phyloP scores from a whole-genome alignment of 352 stramenopile genomes.

The Globisporangium perplexum region DNA sequence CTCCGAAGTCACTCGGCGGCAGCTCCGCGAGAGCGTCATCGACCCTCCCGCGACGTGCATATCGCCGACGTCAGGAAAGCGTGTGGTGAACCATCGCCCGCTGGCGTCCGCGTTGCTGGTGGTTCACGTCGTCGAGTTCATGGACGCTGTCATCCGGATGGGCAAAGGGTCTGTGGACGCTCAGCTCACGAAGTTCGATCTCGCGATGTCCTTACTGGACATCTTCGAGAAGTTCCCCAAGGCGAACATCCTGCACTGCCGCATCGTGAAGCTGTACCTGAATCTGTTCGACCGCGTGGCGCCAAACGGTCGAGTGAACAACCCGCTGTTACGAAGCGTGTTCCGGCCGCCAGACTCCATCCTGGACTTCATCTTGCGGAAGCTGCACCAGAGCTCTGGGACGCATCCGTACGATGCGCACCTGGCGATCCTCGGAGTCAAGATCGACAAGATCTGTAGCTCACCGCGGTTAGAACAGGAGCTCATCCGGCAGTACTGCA shows the following conservation, averaged over 20 bases:
- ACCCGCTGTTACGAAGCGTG: conserved; percentile 64
- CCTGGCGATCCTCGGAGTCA: conserved; percentile 68
- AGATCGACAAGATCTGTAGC: conserved; percentile 79
- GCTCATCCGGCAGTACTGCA: conserved; percentile 71
- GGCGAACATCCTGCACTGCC: conserved; percentile 69
- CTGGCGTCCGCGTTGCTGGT: conserved; percentile 60
- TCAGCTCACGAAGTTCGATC: conserved; percentile 40
- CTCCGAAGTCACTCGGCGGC: conserved; percentile 5
- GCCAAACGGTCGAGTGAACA: conserved; percentile 60
- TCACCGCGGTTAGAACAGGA: conserved; percentile 68
- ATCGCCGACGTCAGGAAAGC: conserved; percentile 42
- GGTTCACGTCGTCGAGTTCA: conserved; percentile 56
- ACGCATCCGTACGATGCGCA: conserved; percentile 64
- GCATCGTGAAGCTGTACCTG: conserved; percentile 63
- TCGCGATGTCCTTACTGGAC: conserved; percentile 53
- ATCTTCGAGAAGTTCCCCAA: conserved; percentile 71
- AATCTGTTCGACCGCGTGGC: conserved; percentile 59
- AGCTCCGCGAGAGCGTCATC: conserved; percentile 12
- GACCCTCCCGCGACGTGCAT: conserved; percentile 19
- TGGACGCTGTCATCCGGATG: conserved; percentile 57
- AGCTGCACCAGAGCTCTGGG: conserved; percentile 41
- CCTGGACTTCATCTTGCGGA: conserved; percentile 62
- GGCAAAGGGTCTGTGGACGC: conserved; percentile 55
- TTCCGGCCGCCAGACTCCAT: conserved; percentile 67
- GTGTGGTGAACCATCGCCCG: conserved; percentile 54